Evolutionary conservation across 2,329 filamentous ascomycete genomes (phyloP).

Genomic region (Graphilbum ipis-grandicollis): DNA sequence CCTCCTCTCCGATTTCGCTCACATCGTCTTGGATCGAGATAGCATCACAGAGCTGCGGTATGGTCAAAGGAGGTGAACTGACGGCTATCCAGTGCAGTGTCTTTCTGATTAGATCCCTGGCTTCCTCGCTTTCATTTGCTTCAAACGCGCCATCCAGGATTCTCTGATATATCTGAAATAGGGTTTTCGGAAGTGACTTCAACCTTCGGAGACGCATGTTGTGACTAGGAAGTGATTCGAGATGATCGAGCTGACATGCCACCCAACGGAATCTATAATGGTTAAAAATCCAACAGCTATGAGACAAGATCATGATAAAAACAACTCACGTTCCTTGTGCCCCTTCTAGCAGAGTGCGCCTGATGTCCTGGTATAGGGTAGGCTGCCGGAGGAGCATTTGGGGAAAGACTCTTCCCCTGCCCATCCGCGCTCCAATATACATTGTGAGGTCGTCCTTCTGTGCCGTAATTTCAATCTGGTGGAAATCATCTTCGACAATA

Average conservation of each 20-base stretch:
- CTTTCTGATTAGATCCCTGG: not conserved
- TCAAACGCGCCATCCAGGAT: not conserved
- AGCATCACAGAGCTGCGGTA: not conserved
- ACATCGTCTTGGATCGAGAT: not conserved
- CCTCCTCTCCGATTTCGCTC: not conserved
- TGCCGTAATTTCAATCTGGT: not conserved
- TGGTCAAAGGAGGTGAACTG: not conserved
- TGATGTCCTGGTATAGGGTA: not conserved
- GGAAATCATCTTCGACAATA: not conserved
- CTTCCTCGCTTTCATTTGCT: not conserved
- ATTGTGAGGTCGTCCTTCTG: not conserved
- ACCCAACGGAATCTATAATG: conserved; percentile 1
- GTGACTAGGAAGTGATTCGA: not conserved
- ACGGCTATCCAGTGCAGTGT: conserved; percentile 1
- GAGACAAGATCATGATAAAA: too few relatives aligned
- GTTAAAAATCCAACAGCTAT: too few relatives aligned
- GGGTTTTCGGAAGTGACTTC: not conserved
- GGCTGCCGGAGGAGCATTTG: not conserved
- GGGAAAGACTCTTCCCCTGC: not conserved
- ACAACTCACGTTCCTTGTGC: conserved; percentile 1
- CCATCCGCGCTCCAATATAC: conserved; percentile 1
- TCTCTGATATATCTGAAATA: not conserved
- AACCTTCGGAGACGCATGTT: not conserved
- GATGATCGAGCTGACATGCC: not conserved
- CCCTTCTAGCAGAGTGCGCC: not conserved